Evolutionary conservation across 164 flowering plant genomes (phyloP).

Genomic region (Stephania yunnanensis): DNA sequence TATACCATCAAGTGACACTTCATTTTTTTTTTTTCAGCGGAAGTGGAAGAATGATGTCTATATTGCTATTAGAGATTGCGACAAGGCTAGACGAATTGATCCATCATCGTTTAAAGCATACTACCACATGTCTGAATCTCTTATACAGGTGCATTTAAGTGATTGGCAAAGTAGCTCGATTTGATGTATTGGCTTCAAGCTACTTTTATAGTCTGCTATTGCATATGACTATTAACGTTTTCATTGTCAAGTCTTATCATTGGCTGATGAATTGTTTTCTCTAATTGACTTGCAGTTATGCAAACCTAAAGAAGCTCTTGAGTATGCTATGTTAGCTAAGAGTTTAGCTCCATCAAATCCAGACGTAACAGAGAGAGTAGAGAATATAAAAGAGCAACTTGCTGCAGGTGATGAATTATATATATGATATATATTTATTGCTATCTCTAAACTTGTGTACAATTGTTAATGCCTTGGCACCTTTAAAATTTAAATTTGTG

Average conservation of each 20-base stretch:
- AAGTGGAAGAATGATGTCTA: constrained; percentile 93
- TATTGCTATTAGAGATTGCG: constrained; percentile 90
- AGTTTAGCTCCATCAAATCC: constrained; percentile 53
- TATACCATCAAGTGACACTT: not conserved
- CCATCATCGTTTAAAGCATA: constrained; percentile 58
- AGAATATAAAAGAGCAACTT: constrained; percentile 43
- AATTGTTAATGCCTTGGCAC: no score
- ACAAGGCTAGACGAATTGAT: constrained; percentile 56
- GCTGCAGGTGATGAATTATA: constrained; percentile 55
- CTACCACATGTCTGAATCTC: constrained; percentile 70
- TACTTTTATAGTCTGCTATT: not conserved
- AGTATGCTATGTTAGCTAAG: constrained; percentile 70
- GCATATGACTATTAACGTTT: not conserved
- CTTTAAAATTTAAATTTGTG: no score
- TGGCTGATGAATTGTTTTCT: constrained; percentile 6
- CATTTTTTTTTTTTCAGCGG: constrained; percentile 37
- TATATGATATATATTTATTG: not conserved
- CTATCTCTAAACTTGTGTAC: no score
- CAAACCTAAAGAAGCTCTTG: constrained; percentile 75
- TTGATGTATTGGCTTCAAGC: not conserved
- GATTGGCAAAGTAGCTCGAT: not conserved
- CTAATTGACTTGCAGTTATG: constrained; percentile 47
- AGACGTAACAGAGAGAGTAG: constrained; percentile 55
- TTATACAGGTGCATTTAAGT: constrained; percentile 43
- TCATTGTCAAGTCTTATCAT: not conserved